These are phyloP conservation scores for Collybiopsis confluens DNA, from an alignment of 768 basidiomycete genomes.

Conservation along the genomic window DNA sequence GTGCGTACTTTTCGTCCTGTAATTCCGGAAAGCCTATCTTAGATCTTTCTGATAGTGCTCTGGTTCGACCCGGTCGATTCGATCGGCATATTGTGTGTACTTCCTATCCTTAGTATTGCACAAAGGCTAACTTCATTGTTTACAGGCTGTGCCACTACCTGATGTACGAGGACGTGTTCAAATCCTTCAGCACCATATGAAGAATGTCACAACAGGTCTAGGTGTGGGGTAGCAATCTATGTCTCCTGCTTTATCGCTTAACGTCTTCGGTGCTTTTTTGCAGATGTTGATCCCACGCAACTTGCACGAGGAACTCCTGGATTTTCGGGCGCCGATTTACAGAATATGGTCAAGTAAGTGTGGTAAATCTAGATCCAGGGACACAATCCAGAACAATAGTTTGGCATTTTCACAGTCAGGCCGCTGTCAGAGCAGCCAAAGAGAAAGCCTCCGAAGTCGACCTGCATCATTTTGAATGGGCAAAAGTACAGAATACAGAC, in stretches of 20 bases:
- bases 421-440: conserved; percentile 91
- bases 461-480: conserved; percentile 94
- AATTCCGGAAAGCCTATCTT: conserved; percentile 6
- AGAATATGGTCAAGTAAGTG: conserved; percentile 92
- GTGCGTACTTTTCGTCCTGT: conserved; percentile 37
- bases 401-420: conserved; percentile 47
- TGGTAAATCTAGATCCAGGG: not conserved
- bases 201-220: conserved; percentile 59
- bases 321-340: conserved; percentile 94
- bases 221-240: conserved; percentile 33
- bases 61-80: conserved; percentile 95
- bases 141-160: conserved; percentile 73
- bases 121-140: too few relatives aligned
- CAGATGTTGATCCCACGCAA: conserved; percentile 80
- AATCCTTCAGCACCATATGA: conserved; percentile 90
- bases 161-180: conserved; percentile 93
- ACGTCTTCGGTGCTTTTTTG: conserved; percentile 2
- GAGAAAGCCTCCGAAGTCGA: conserved; percentile 71
- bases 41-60: conserved; percentile 51
- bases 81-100: conserved; percentile 70
- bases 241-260: not conserved
- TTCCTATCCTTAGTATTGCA: too few relatives aligned
- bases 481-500: conserved; percentile 55
- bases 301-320: conserved; percentile 93
- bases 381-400: not conserved